These are phyloP conservation scores for Chytriomyces sp. DNA, from an alignment of 192 early-diverging fungal genomes.

Conservation along the genomic window DNA sequence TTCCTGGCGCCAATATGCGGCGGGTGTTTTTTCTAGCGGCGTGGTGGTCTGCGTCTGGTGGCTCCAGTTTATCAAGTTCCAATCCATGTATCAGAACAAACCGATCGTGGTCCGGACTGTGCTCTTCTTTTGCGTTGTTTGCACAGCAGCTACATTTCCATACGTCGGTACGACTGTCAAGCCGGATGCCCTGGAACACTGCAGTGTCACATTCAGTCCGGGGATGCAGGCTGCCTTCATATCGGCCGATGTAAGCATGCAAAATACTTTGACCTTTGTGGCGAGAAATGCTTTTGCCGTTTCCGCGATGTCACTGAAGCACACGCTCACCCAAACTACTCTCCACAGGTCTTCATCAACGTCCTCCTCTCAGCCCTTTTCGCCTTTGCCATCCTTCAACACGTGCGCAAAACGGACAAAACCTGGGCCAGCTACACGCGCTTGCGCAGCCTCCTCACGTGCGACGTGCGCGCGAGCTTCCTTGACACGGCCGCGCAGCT, in stretches of 20 bases:
- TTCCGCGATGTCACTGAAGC: background rate
- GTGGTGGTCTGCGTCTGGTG: conserved; percentile 28
- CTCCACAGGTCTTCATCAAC: conserved; percentile 28
- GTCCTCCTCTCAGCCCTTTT: conserved; percentile 25
- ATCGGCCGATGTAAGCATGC: conserved; percentile 27
- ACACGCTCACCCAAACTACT: background rate
- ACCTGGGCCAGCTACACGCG: conserved; percentile 13
- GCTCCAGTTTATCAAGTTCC: conserved; percentile 34
- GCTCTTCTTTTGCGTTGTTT: conserved; percentile 15
- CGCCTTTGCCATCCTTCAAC: conserved; percentile 8
- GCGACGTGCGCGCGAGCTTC: conserved; percentile 27
- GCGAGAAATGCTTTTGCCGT: background rate
- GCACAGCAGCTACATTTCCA: conserved; percentile 23
- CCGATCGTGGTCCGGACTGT: conserved; percentile 10
- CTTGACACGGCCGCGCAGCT: conserved; percentile 28
- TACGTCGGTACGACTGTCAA: conserved; percentile 5
- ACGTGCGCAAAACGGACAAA: conserved; percentile 23
- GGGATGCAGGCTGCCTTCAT: conserved; percentile 13
- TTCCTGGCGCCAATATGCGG: conserved; percentile 21
- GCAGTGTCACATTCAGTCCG: conserved; percentile 4
- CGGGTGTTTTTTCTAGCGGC: conserved; percentile 8
- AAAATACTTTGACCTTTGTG: too few species aligned
- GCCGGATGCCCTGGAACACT: conserved; percentile 20
- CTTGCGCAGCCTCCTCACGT: conserved; percentile 18
- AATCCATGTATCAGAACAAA: conserved; percentile 25